Evolutionary conservation across 208 protist species (phyloP).

Genomic region (Leishmania aethiopica): DNA sequence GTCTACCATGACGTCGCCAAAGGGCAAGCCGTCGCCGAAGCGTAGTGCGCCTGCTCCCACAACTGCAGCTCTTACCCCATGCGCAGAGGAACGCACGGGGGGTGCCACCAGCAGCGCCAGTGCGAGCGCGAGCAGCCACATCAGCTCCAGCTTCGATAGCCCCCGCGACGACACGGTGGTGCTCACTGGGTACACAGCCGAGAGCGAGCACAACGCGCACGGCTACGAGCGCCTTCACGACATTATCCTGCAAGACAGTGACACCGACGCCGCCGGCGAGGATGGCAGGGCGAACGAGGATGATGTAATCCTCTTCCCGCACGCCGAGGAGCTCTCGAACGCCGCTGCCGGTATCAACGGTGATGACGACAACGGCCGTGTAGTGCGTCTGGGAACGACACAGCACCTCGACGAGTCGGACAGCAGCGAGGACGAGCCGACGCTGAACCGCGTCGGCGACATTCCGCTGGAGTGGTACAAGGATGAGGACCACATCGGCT

Average conservation of each 20-base stretch:
- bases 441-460: slow-evolving; percentile 93
- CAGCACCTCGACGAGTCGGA: slow-evolving; percentile 86
- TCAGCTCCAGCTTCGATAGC: slow-evolving; percentile 3
- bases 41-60: not conserved
- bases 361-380: slow-evolving; percentile 18
- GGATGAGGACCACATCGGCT: slow-evolving; percentile 93
- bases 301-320: slow-evolving; percentile 81
- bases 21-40: slow-evolving; percentile 8
- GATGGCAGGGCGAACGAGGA: slow-evolving; percentile 32
- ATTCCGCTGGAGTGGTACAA: slow-evolving; percentile 96
- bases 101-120: slow-evolving; percentile 23
- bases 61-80: slow-evolving; percentile 4
- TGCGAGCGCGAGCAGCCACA: slow-evolving; percentile 14
- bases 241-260: slow-evolving; percentile 76
- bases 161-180: slow-evolving; percentile 7
- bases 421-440: slow-evolving; percentile 91
- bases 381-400: slow-evolving; percentile 73
- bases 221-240: slow-evolving; percentile 54
- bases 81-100: not conserved
- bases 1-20: not conserved
- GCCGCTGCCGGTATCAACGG: slow-evolving; percentile 5
- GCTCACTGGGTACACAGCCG: not conserved
- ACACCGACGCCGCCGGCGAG: slow-evolving; percentile 26
- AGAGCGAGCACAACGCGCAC: slow-evolving; percentile 19
- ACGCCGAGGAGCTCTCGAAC: slow-evolving; percentile 65